Conservation (phyloP, 306 rosid genomes). For the Vigna trinervia region DNA sequence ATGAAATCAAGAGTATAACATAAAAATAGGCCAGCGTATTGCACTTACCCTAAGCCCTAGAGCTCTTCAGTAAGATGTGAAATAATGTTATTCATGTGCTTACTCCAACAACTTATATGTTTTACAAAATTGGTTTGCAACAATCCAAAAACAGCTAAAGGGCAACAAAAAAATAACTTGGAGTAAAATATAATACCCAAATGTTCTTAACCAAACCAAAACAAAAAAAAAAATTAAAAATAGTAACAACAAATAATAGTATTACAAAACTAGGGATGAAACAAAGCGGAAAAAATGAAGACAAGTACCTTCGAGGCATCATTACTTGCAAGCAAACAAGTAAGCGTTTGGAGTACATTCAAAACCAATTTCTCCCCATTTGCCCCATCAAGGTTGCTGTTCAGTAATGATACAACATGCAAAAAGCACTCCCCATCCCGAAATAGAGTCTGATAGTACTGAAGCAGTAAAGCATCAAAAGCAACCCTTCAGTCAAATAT, state of each 20-base stretch:
- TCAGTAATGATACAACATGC: conserved; percentile 93
- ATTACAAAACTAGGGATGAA: background rate
- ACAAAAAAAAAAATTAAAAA: background rate
- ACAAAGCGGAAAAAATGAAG: background rate
- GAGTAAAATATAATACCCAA: conserved; percentile 3
- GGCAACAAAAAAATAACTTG: conserved; percentile 11
- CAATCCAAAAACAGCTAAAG: conserved; percentile 30
- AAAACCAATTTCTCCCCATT: conserved; percentile 78
- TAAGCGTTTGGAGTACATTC: conserved; percentile 92
- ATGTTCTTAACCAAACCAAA: conserved; percentile 26
- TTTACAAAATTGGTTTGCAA: background rate
- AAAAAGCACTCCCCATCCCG: conserved; percentile 97
- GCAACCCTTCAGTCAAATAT: conserved; percentile 37
- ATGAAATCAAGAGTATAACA: background rate
- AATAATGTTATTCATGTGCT: background rate
- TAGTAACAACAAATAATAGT: background rate
- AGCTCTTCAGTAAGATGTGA: background rate
- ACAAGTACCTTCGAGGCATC: conserved; percentile 83
- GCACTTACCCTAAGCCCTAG: background rate
- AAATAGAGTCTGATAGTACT: conserved; percentile 94
- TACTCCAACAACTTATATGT: background rate
- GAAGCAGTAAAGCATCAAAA: conserved; percentile 50
- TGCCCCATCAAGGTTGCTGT: conserved; percentile 71
- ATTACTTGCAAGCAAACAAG: conserved; percentile 82
- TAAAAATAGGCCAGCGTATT: background rate